Evolutionary conservation across 179 eudicot species (phyloP), one percentile per base, ranked within the genome.

Genomic region (Camellia oleifera): DNA sequence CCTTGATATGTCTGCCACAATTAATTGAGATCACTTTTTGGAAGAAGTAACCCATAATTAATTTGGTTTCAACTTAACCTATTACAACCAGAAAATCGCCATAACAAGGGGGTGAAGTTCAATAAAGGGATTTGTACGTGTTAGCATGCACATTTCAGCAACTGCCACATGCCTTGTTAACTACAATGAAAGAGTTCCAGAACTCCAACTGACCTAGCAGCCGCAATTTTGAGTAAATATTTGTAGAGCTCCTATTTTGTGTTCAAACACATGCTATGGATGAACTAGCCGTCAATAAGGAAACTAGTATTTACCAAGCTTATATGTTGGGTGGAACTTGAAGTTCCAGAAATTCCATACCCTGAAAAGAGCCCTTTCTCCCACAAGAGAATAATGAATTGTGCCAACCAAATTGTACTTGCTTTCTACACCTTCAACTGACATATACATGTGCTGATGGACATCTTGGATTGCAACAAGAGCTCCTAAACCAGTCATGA

Each of bases 401-500:
- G 90, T 72, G 70, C 99, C 97, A 84, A 87, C 90, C 83, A 95
- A 79, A 83, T 68, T 84, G 82, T 90, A 91, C 83, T 91, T 88
- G 87, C 81, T 88, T 84, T 87, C 93, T 69, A 70, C 78, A 70
- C 83, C 81, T 82, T 89, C 94, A 83, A 95, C 93, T 70, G 97
- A 81, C 45, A 97, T 83, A 83, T 91, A 97, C 91, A 90, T 88
- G 89, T 97, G 98, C 79, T 97, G 95, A 74, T 91, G 86, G 72
- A 89, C 89, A 87, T 97, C 99, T 86, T 95, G 91, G 78, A 97
- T 92, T 48, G 99, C 93, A 72, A 97, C 94, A 87, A 95, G 80
- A 82, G 93, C 89, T 80, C 98, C 99, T 97, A 86, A 58, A 74
- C n/a, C 79, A 84, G 74, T 78, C 65, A 77, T 57, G 57, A 77